phyloP scores from a whole-genome alignment of 148 eudicot species.

The Dysphania ambrosioides region DNA sequence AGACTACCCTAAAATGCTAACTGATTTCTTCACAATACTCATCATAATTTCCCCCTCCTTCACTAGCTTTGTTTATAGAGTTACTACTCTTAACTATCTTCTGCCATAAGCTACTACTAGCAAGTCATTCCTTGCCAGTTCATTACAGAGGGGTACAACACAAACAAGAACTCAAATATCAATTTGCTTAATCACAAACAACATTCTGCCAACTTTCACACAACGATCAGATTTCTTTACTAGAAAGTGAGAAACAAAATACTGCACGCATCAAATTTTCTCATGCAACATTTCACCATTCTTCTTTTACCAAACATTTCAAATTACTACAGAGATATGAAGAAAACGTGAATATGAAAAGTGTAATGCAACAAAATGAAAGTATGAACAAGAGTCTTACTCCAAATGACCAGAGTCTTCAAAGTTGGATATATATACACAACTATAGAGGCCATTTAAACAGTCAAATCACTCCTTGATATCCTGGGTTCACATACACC shows the following conservation, averaged over 20 bases:
- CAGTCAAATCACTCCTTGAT: slow-evolving; percentile 20
- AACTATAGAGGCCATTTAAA: not conserved
- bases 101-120: too few species aligned
- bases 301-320: too few species aligned
- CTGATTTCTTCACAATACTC: too few species aligned
- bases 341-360: not conserved
- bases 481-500: slow-evolving; percentile 18
- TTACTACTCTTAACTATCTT: too few species aligned
- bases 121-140: too few species aligned
- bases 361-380: not conserved
- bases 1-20: too few species aligned
- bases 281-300: not conserved
- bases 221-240: not conserved
- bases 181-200: not conserved
- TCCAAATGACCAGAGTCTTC: not conserved
- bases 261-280: not conserved
- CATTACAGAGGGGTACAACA: not conserved
- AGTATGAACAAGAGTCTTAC: slow-evolving; percentile 22
- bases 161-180: not conserved
- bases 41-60: too few species aligned
- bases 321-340: not conserved
- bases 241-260: not conserved
- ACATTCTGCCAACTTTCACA: not conserved
- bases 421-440: slow-evolving; percentile 1
- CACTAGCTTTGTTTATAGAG: too few species aligned